phyloP scores from a whole-genome alignment of 169 alveolate genomes.

The Sarcocystis neurona region DNA sequence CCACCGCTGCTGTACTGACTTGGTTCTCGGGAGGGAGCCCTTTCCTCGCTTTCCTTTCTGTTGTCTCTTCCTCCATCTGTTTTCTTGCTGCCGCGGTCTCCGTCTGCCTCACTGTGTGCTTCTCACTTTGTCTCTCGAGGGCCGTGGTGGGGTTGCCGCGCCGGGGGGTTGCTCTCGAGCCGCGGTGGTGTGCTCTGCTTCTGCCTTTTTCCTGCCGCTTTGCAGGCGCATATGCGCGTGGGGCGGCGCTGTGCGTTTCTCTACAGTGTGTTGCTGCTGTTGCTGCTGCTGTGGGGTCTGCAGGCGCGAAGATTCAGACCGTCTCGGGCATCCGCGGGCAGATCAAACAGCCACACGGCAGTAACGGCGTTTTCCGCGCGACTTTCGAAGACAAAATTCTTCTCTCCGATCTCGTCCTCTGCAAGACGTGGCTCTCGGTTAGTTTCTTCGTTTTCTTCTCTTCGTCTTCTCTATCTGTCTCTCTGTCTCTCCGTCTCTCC shows the following conservation, averaged over 20 bases:
- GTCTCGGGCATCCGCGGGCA: conserved; percentile 99
- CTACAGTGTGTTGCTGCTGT: not conserved
- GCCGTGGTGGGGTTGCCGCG: not conserved
- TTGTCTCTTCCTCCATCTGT: no score
- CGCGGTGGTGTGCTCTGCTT: not conserved
- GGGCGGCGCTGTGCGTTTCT: not conserved
- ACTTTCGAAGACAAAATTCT: conserved; percentile 97
- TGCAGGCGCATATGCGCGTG: not conserved
- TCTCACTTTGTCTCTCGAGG: no score
- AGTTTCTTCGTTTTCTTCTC: no score
- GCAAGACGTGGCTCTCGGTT: conserved; percentile 93
- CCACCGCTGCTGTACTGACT: no score
- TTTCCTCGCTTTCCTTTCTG: no score
- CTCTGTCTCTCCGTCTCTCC: no score
- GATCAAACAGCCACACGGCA: conserved; percentile 93
- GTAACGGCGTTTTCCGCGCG: conserved; percentile 97
- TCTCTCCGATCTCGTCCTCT: conserved; percentile 95
- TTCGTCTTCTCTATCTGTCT: no score
- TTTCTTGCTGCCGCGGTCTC: no score
- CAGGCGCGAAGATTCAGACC: conserved; percentile 94
- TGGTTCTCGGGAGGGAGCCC: no score
- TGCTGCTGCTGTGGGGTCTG: not conserved
- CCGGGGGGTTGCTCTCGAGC: not conserved
- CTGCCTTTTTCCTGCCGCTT: not conserved
- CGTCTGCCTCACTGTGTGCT: no score